Evolutionary conservation across 2,329 filamentous ascomycete genomes (phyloP), one percentile per base, ranked within the genome.

Genomic region (Karstenula rhodostoma): DNA sequence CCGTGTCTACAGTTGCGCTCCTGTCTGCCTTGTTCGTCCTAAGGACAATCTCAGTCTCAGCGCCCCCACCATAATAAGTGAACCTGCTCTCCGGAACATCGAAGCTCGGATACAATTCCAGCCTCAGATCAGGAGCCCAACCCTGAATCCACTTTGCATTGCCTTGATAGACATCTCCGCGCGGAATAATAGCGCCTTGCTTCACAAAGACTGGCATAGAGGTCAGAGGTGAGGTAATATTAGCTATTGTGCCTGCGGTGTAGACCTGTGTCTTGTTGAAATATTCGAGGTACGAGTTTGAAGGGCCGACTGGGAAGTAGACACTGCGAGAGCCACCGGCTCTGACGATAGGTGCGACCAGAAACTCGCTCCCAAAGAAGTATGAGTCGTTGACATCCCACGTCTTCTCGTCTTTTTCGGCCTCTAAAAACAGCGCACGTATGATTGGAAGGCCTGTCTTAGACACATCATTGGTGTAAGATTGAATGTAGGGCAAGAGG

Each of bases 391-490:
- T 63, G 1, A 69, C 65, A 3, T 60, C 62, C 62, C 67, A 77
- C 1, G 65, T 64, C 0, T 58, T 60, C 8, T 59, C 53, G 47
- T 78, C 75, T 1, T 59, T 49, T 1, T 73, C 73, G 22, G 69
- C 69, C 56, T 78, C 75, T 15, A 79, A 62, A 51, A 77, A 75
- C 19, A 77, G 59, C 0, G 76, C 75, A n/a, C 77, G 70, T 19
- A 78, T 72, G 23, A 77, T 58, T 4, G 76, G 75, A 1, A 78
- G 19, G 6, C 75, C 75, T 1, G 69, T 74, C 32, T 66, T 66
- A 10, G 61, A 69, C 1, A 73, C 70, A 13, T 66, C 58, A 42
- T 76, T 72, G 0, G 71, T 72, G 37, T 74, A 75, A 19, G 66
- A 71, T 35, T 69, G 73, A 57, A 78, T 74, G 43, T 73, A 78